Percentiles rank a stretch among this genome's conserved stretches.
These are phyloP conservation scores for Kwoniella dejecticola DNA, from an alignment of 768 basidiomycete species.

Conservation along the genomic window DNA sequence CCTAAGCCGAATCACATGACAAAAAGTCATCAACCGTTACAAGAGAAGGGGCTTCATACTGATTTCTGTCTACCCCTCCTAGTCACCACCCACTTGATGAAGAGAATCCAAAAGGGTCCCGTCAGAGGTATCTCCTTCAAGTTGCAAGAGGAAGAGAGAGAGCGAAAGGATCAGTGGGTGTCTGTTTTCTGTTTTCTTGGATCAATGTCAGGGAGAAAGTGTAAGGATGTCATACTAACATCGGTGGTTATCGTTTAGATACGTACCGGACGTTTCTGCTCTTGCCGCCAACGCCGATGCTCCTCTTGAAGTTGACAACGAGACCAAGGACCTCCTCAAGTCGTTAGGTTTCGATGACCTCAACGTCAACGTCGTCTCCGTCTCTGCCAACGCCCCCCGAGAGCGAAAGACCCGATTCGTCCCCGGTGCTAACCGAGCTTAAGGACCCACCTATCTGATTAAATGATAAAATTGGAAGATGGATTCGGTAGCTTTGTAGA, in stretches of 20 bases:
- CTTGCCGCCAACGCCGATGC: conserved; percentile 69
- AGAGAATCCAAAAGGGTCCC: conserved; percentile 96
- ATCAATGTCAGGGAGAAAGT: neutral
- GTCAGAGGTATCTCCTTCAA: conserved; percentile 99
- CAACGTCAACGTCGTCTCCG: conserved; percentile 69
- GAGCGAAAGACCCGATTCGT: conserved; percentile 51
- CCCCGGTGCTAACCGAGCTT: conserved; percentile 47
- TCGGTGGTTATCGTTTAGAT: conserved; percentile 24
- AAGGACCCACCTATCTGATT: conserved; percentile 6
- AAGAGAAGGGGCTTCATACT: too few species aligned
- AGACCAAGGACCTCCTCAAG: conserved; percentile 92
- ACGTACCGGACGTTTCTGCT: conserved; percentile 94
- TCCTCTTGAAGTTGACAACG: conserved; percentile 83
- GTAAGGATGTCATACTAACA: too few species aligned
- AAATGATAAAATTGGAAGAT: too few species aligned
- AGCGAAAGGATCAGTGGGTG: conserved; percentile 93
- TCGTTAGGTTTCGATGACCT: conserved; percentile 95
- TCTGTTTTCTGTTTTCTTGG: neutral
- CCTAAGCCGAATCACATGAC: too few species aligned
- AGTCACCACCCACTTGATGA: conserved; percentile 99
- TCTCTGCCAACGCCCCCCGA: conserved; percentile 58
- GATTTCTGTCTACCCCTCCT: neutral
- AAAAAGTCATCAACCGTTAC: too few species aligned
- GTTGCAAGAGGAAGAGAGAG: conserved; percentile 98
- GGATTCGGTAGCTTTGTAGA: too few species aligned